A percentile compares a stretch with the other conserved stretches of the same genome.
Conservation (phyloP, 2,329 filamentous ascomycete genomes). For the Magnaporthiopsis incrustans region DNA sequence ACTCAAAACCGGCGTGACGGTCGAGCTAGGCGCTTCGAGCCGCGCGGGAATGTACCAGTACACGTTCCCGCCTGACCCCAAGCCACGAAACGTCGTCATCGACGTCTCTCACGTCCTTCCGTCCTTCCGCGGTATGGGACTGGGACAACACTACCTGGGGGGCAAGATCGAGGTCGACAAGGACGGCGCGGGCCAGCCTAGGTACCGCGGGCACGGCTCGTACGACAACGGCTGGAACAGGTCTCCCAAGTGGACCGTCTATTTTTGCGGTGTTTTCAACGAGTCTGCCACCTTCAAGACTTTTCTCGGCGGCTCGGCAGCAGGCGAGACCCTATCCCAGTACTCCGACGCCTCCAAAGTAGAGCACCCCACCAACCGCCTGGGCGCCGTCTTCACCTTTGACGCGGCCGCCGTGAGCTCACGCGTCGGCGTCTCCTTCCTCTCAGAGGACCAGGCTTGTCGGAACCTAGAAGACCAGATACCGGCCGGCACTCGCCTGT, state of each 20-base stretch:
- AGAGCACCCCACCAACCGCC: constrained; percentile 27
- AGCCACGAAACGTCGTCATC: constrained; percentile 42
- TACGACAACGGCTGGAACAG: constrained; percentile 63
- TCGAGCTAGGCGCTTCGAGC: constrained; percentile 48
- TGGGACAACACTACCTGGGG: constrained; percentile 55
- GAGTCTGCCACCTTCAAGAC: constrained; percentile 34
- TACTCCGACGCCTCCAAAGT: constrained; percentile 24
- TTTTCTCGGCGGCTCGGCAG: constrained; percentile 30
- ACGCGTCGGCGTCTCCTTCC: constrained; percentile 59
- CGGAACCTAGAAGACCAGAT: constrained; percentile 49
- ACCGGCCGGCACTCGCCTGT: constrained; percentile 31
- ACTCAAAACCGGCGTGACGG: constrained; percentile 44
- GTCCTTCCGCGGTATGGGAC: constrained; percentile 50
- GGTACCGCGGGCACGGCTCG: constrained; percentile 52
- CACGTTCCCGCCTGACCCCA: constrained; percentile 35
- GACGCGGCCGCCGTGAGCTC: constrained; percentile 38
- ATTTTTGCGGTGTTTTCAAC: constrained; percentile 53
- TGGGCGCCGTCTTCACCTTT: constrained; percentile 50
- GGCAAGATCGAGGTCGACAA: constrained; percentile 45
- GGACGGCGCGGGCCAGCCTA: constrained; percentile 28
- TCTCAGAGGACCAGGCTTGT: constrained; percentile 55
- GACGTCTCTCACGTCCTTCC: constrained; percentile 61
- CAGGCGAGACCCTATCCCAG: constrained; percentile 20
- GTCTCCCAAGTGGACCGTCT: constrained; percentile 53
- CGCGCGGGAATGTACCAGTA: constrained; percentile 56